Evolutionary conservation across 805 yeast species (phyloP).

Genomic region (Wickerhamia fluorescens): DNA sequence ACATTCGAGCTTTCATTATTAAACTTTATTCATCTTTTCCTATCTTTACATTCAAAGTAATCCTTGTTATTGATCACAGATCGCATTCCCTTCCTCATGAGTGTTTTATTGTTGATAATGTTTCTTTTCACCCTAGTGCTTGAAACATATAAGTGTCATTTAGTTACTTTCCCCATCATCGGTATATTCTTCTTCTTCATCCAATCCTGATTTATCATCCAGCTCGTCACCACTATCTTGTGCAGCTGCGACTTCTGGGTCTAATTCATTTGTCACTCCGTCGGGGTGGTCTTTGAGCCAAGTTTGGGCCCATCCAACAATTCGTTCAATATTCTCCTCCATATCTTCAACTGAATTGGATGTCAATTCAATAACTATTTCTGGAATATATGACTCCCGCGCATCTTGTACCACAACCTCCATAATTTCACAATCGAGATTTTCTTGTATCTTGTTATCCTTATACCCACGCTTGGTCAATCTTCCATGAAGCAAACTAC

Average conservation of each 20-base stretch:
- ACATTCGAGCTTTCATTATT: too few relatives aligned
- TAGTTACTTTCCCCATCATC: too few relatives aligned
- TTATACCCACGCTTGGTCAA: slow-evolving; percentile 70
- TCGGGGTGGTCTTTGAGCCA: slow-evolving; percentile 55
- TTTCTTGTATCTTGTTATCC: slow-evolving; percentile 78
- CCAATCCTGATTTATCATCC: slow-evolving; percentile 6
- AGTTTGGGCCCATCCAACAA: slow-evolving; percentile 62
- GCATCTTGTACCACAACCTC: slow-evolving; percentile 86
- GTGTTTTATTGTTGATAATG: too few relatives aligned
- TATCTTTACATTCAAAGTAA: too few relatives aligned
- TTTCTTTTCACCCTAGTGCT: too few relatives aligned
- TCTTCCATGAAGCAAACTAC: slow-evolving; percentile 65
- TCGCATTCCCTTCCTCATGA: slow-evolving; percentile 7
- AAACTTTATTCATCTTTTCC: slow-evolving; percentile 1
- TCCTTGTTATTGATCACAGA: too few relatives aligned
- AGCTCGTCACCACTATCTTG: slow-evolving; percentile 9
- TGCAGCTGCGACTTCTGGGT: slow-evolving; percentile 10
- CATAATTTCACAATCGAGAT: slow-evolving; percentile 96
- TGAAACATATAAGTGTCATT: too few relatives aligned
- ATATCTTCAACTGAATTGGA: slow-evolving; percentile 71
- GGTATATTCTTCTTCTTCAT: slow-evolving; percentile 3
- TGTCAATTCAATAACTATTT: slow-evolving; percentile 72
- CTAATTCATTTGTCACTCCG: slow-evolving; percentile 27
- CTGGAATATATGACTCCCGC: slow-evolving; percentile 67
- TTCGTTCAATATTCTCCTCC: slow-evolving; percentile 75